Evolutionary conservation across 768 basidiomycete genomes (phyloP).

Genomic region (Mycena belliarum): DNA sequence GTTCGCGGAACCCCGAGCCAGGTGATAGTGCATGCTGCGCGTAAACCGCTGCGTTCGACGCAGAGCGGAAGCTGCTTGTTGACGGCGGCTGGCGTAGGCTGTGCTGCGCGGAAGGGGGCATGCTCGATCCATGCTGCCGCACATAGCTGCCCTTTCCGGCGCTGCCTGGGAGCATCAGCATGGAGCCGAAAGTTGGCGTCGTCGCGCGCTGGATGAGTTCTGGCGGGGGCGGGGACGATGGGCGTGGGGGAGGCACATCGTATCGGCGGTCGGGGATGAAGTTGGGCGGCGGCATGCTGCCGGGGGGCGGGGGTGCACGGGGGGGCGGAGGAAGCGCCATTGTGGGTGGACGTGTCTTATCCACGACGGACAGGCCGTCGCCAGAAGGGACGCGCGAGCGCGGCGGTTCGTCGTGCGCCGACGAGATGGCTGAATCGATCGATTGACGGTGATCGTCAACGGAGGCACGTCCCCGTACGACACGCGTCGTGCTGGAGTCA

Average conservation of each 20-base stretch:
- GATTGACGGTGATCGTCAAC: conserved; percentile 67
- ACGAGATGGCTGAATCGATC: conserved; percentile 68
- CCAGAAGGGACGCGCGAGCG: conserved; percentile 69
- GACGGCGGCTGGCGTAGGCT: conserved; percentile 73
- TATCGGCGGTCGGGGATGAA: conserved; percentile 74
- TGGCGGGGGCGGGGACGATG: conserved; percentile 88
- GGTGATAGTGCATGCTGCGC: conserved; percentile 46
- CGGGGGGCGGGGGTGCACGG: conserved; percentile 69
- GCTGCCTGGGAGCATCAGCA: conserved; percentile 54
- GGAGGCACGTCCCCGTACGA: conserved; percentile 46
- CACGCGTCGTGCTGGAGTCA: conserved; percentile 41
- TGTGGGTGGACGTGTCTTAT: conserved; percentile 83
- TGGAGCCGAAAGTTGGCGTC: conserved; percentile 75
- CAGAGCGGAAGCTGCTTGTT: conserved; percentile 82
- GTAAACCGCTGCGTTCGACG: conserved; percentile 58
- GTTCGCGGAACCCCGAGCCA: conserved; percentile 46
- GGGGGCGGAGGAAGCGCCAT: conserved; percentile 84
- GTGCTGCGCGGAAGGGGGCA: conserved; percentile 64
- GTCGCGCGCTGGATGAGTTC: conserved; percentile 93
- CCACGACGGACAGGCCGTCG: conserved; percentile 50
- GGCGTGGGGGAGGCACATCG: conserved; percentile 78
- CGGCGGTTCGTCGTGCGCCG: conserved; percentile 45
- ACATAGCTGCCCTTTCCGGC: conserved; percentile 40
- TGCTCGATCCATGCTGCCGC: conserved; percentile 71
- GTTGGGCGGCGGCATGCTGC: conserved; percentile 71